Base-by-base conservation (phyloP, 192 early-diverging fungal species). In the Backusella luteola region DNA sequence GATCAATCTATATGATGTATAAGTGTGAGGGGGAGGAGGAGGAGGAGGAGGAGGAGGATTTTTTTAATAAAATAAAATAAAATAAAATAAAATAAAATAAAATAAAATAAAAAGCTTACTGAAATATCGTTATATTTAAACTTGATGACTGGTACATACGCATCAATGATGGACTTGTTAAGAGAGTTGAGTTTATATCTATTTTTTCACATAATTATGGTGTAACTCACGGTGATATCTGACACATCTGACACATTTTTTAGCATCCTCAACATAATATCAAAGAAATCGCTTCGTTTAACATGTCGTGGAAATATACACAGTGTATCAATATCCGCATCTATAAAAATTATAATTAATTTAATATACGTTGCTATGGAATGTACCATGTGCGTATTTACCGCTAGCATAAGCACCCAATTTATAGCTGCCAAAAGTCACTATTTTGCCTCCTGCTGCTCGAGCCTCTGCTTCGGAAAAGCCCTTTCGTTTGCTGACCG, bases 251-350 rank as follows among this genome's bases (percentile, higher is more conserved):
- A 69, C 87, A 89, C 44, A 34, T 23, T 56, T 14, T 69, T 14
- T n/a, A 82, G 38, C 4, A 84, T 78, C 15, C 83, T 83, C 39
- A 85, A 85, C 88, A 92, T 89, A 5, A 83, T 77, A 9, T 78
- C 73, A 69, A 93, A 91, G 77, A 93, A 93, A 67, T 90, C 84
- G 32, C 90, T 85, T n/a, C 89, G 71, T 34, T 83, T 80, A 19
- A 93, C 84, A 76, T 88, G 81, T 32, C 78, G 79, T 23, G 92
- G 92, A 34, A 89, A 85, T 4, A 93, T 87, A 75, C 92, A 93
- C 3, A 93, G 76, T 4, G 91, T 91, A 84, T 93, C 92, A 66
- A 93, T 92, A 85, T 93, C 92, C 67, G 83, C 85, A 41, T 89
- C 77, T 79, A 53, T 44, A 11, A 52, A 12, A 49, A 44, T 1